phyloP scores from a whole-genome alignment of 495 filamentous ascomycete species.

The Copromyces sp. region DNA sequence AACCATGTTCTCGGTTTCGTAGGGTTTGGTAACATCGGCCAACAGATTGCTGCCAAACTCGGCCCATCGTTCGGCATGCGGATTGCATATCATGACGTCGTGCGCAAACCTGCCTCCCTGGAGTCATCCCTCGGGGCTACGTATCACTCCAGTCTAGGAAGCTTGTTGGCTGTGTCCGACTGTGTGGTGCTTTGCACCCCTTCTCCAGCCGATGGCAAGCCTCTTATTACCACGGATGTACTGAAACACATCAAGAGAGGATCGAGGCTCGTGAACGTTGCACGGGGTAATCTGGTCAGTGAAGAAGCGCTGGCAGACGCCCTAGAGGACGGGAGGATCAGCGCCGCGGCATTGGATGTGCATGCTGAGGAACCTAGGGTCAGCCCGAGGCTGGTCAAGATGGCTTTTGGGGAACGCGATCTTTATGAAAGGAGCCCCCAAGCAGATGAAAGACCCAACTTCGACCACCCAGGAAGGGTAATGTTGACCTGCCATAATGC shows the following conservation, averaged over 20 bases:
- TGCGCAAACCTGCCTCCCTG: slow-evolving; percentile 39
- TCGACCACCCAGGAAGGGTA: slow-evolving; percentile 27
- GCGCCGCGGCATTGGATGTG: slow-evolving; percentile 57
- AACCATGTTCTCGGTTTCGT: slow-evolving; percentile 49
- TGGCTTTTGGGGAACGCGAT: slow-evolving; percentile 18
- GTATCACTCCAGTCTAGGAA: slow-evolving; percentile 42
- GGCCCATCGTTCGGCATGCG: slow-evolving; percentile 53
- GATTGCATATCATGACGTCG: slow-evolving; percentile 57
- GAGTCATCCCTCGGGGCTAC: slow-evolving; percentile 37
- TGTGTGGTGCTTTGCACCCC: slow-evolving; percentile 61
- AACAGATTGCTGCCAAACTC: slow-evolving; percentile 53
- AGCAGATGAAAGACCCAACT: slow-evolving; percentile 9
- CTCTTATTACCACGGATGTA: slow-evolving; percentile 42
- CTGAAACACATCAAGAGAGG: slow-evolving; percentile 46
- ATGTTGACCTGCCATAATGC: slow-evolving; percentile 63
- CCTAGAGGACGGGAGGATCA: slow-evolving; percentile 43
- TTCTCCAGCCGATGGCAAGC: slow-evolving; percentile 42
- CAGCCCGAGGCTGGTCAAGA: slow-evolving; percentile 34
- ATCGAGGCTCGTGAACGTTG: slow-evolving; percentile 58
- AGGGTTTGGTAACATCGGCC: slow-evolving; percentile 61
- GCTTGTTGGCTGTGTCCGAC: slow-evolving; percentile 46
- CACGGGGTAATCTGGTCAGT: slow-evolving; percentile 59
- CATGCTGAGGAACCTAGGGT: slow-evolving; percentile 50
- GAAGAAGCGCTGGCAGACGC: slow-evolving; percentile 58
- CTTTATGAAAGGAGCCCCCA: background rate